Evolutionary conservation across 192 early-diverging fungal genomes (phyloP).

Genomic region (Linnemannia elongata): DNA sequence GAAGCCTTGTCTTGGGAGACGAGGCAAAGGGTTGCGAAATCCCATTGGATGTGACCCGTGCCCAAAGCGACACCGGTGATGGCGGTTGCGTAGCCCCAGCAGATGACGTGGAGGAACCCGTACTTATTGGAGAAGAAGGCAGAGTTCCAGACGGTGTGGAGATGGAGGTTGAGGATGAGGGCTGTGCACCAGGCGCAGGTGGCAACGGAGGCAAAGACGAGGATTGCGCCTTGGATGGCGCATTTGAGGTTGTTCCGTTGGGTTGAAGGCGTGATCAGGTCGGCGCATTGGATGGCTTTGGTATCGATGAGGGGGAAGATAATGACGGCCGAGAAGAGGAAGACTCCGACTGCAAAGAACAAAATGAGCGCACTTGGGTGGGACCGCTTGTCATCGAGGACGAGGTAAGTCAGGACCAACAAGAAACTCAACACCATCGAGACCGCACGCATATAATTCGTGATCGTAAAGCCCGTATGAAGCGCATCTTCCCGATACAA

Average conservation of each 20-base stretch:
- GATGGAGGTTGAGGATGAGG: slow-evolving; percentile 63
- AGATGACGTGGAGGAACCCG: slow-evolving; percentile 55
- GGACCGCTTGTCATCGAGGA: slow-evolving; percentile 60
- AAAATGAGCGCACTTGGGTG: slow-evolving; percentile 67
- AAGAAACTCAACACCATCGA: slow-evolving; percentile 57
- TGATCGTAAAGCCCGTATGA: slow-evolving; percentile 56
- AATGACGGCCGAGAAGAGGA: slow-evolving; percentile 62
- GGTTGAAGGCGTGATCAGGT: slow-evolving; percentile 49
- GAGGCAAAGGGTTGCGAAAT: slow-evolving; percentile 66
- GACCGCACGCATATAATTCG: slow-evolving; percentile 59
- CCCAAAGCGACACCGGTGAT: slow-evolving; percentile 57
- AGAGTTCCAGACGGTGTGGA: slow-evolving; percentile 71
- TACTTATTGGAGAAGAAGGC: slow-evolving; percentile 62
- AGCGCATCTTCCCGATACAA: slow-evolving; percentile 59
- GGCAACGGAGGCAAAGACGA: slow-evolving; percentile 62
- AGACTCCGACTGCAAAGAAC: slow-evolving; percentile 59
- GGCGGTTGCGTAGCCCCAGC: slow-evolving; percentile 61
- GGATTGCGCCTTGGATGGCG: slow-evolving; percentile 62
- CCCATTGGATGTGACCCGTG: slow-evolving; percentile 59
- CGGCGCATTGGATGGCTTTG: slow-evolving; percentile 59
- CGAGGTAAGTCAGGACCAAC: slow-evolving; percentile 61
- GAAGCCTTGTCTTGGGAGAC: slow-evolving; percentile 56
- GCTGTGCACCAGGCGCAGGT: slow-evolving; percentile 63
- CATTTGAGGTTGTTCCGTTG: slow-evolving; percentile 64
- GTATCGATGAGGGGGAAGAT: slow-evolving; percentile 65